Evolutionary conservation across 345 rosid genomes (phyloP).

Genomic region (Alliaria petiolata): DNA sequence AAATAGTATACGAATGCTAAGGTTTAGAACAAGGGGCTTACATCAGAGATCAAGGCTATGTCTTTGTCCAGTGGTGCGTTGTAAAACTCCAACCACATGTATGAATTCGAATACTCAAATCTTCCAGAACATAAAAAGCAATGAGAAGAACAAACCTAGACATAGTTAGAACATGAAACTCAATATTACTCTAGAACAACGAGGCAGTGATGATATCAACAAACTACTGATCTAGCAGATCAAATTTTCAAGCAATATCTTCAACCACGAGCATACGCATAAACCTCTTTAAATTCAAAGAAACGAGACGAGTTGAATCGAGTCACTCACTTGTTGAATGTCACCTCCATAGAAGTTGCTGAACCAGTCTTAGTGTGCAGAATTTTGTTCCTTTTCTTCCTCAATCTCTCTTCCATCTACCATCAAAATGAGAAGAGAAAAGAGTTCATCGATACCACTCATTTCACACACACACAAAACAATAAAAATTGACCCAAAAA

Average conservation of each 20-base stretch:
- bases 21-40: slow-evolving; percentile 32
- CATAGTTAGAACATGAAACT: background rate
- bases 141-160: background rate
- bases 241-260: background rate
- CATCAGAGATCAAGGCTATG: slow-evolving; percentile 75
- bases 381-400: slow-evolving; percentile 75
- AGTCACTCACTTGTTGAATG: slow-evolving; percentile 70
- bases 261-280: background rate
- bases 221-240: background rate
- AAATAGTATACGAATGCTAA: background rate
- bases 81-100: slow-evolving; percentile 92
- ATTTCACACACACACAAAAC: background rate
- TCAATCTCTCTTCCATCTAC: slow-evolving; percentile 89
- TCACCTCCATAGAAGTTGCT: slow-evolving; percentile 62
- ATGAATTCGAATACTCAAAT: slow-evolving; percentile 80
- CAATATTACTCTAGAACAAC: background rate
- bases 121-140: slow-evolving; percentile 32
- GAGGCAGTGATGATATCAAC: background rate
- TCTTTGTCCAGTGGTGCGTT: slow-evolving; percentile 80
- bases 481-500: background rate
- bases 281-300: background rate
- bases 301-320: too few species aligned
- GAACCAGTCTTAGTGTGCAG: slow-evolving; percentile 86
- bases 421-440: background rate
- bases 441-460: background rate